These are phyloP conservation scores for Fusarium concolor DNA, from an alignment of 2,329 filamentous ascomycete genomes.

Conservation along the genomic window DNA sequence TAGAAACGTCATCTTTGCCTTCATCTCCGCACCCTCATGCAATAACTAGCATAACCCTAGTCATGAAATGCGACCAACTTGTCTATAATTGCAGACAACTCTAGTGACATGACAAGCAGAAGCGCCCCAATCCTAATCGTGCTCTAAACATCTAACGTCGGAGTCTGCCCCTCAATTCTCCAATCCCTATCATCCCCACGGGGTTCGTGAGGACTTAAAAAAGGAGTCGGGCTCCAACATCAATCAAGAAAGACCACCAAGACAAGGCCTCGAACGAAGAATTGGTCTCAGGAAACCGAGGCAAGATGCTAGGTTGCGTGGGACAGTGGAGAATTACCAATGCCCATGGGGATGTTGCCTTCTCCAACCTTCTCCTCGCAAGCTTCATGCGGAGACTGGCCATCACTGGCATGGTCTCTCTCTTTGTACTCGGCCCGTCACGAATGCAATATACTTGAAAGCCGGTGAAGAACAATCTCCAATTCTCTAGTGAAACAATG, in stretches of 20 bases:
- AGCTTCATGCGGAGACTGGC: constrained; percentile 1
- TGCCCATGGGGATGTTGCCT: constrained; percentile 10
- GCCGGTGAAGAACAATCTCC: neutral
- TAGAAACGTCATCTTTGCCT: neutral
- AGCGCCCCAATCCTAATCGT: neutral
- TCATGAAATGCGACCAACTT: neutral
- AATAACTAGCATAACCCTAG: neutral
- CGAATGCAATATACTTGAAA: neutral
- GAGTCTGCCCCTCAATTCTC: constrained; percentile 1
- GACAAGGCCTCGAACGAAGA: neutral
- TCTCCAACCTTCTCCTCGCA: constrained; percentile 19
- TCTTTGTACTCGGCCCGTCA: constrained; percentile 20
- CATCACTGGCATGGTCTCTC: neutral
- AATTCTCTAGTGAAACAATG: neutral
- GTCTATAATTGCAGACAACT: neutral
- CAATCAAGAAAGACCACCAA: neutral
- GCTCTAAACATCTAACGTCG: neutral
- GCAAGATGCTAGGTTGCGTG: constrained; percentile 8
- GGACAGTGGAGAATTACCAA: constrained; percentile 6
- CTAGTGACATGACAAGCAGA: constrained; percentile 2
- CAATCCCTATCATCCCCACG: constrained; percentile 6
- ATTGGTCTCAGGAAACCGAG: neutral
- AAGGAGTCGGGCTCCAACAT: neutral
- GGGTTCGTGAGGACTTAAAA: neutral
- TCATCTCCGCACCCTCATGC: neutral